These are phyloP conservation scores for Aureobasidium subglaciale DNA, from an alignment of 2,329 filamentous ascomycete species.

Conservation along the genomic window DNA sequence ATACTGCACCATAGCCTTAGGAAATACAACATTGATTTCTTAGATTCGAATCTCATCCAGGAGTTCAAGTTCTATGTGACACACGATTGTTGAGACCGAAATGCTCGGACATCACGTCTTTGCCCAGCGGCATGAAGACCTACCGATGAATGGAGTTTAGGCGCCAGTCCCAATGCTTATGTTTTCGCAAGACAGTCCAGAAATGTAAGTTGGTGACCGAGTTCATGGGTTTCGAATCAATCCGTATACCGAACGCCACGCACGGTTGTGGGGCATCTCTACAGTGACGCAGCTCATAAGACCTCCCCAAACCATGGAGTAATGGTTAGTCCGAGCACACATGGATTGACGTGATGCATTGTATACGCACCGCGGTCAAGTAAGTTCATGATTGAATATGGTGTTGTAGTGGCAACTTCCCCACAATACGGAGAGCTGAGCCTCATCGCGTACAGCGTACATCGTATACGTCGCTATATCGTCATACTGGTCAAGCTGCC, in stretches of 20 bases:
- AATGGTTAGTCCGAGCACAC: background rate
- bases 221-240: background rate
- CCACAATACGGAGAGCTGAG: background rate
- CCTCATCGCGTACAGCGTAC: background rate
- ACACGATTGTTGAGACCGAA: too few relatives aligned
- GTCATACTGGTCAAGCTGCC: slow-evolving; percentile 3
- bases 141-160: background rate
- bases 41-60: too few relatives aligned
- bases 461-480: background rate
- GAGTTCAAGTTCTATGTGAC: too few relatives aligned
- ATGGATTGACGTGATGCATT: background rate
- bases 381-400: background rate
- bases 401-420: background rate
- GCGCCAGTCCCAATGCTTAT: too few relatives aligned
- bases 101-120: background rate
- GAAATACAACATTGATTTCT: too few relatives aligned
- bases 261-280: background rate
- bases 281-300: background rate
- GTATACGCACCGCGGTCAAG: background rate
- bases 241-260: background rate
- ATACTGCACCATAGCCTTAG: too few relatives aligned
- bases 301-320: background rate
- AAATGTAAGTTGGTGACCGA: too few relatives aligned
- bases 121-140: too few relatives aligned
- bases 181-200: too few relatives aligned